phyloP scores from a whole-genome alignment of 768 basidiomycete genomes.

The Suillus hirtellus region DNA sequence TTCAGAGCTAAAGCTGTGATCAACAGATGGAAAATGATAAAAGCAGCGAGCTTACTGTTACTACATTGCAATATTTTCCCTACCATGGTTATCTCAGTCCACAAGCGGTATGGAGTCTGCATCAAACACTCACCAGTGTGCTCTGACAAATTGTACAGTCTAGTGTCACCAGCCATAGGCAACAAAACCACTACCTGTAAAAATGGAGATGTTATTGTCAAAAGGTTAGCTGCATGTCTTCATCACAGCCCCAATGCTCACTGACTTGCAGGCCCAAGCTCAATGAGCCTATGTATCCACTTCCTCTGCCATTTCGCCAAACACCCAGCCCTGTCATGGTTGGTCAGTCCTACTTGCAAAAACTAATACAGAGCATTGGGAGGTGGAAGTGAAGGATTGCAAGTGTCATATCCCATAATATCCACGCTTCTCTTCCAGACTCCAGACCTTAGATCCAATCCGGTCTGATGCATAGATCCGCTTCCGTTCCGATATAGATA shows the following conservation, averaged over 20 bases:
- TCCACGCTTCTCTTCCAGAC: too few relatives aligned
- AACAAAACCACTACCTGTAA: not conserved
- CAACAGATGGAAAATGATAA: not conserved
- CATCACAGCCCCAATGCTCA: not conserved
- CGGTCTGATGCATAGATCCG: too few relatives aligned
- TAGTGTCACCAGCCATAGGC: not conserved
- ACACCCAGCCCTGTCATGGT: not conserved
- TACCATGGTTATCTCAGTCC: not conserved
- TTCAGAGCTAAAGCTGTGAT: not conserved
- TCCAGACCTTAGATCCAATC: too few relatives aligned
- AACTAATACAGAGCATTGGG: too few relatives aligned
- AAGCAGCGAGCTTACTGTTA: not conserved
- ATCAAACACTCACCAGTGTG: not conserved
- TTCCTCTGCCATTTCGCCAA: not conserved
- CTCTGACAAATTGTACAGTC: constrained; percentile 2
- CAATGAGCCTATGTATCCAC: not conserved
- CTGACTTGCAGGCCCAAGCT: not conserved
- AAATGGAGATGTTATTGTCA: not conserved
- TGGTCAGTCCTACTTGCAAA: not conserved
- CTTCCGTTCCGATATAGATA: too few relatives aligned
- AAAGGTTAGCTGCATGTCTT: constrained; percentile 3
- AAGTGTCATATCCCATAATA: too few relatives aligned
- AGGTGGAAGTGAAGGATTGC: too few relatives aligned
- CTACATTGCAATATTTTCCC: not conserved
- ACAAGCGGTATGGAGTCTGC: not conserved